These are phyloP conservation scores for Eucalyptus coolabah DNA, from an alignment of 345 rosid genomes.

Conservation along the genomic window DNA sequence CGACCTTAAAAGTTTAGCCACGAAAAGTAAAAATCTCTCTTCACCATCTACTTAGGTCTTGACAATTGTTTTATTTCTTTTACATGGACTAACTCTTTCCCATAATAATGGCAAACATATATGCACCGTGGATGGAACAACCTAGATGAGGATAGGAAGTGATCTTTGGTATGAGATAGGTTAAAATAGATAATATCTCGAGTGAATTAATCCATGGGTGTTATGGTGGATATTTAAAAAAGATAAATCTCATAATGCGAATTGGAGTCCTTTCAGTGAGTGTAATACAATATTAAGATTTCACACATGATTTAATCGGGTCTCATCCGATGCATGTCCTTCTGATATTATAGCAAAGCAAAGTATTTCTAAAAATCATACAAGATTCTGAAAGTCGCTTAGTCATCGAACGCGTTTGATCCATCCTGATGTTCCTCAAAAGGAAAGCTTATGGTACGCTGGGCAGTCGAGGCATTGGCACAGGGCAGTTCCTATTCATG, in stretches of 20 bases:
- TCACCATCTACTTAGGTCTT: fast-evolving
- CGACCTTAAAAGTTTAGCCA: neutral
- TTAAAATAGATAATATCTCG: neutral
- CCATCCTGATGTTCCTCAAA: neutral
- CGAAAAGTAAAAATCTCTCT: neutral
- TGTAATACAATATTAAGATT: neutral
- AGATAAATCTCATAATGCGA: fast-evolving
- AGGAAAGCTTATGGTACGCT: neutral
- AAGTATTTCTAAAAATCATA: neutral
- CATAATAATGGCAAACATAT: neutral
- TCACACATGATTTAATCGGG: neutral
- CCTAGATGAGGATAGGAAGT: neutral
- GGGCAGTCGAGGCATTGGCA: neutral
- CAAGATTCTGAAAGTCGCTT: neutral
- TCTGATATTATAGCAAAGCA: neutral
- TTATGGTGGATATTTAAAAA: neutral
- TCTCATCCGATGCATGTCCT: neutral
- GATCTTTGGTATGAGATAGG: neutral
- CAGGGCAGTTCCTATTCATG: neutral
- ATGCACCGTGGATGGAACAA: neutral
- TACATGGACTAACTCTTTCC: neutral
- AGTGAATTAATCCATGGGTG: neutral
- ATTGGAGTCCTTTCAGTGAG: neutral
- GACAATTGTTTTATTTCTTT: neutral
- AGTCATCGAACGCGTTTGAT: neutral